phyloP scores from a whole-genome alignment of 768 basidiomycete genomes.

The Punctularia strigosozonata region DNA sequence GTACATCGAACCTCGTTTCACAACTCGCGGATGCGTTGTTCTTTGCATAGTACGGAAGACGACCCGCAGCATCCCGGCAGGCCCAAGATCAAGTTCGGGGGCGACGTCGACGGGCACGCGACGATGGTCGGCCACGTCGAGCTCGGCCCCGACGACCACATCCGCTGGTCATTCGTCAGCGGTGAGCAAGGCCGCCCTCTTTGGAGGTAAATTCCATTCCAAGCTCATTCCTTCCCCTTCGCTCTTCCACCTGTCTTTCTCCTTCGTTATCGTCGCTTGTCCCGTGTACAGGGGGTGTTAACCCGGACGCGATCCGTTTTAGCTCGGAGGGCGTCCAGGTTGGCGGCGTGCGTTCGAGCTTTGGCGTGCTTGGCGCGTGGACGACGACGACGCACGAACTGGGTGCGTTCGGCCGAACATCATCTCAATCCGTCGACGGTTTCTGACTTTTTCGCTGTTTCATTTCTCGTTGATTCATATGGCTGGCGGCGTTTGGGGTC shows the following conservation, averaged over 20 bases:
- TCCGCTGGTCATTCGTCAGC: too few relatives aligned
- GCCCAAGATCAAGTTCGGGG: constrained; percentile 25
- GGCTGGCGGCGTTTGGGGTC: too few relatives aligned
- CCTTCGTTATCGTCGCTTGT: not conserved
- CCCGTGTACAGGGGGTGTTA: not conserved
- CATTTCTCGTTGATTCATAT: too few relatives aligned
- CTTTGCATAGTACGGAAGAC: too few relatives aligned
- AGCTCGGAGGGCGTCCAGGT: constrained; percentile 56
- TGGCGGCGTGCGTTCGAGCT: constrained; percentile 46
- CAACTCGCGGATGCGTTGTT: too few relatives aligned
- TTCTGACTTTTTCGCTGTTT: too few relatives aligned
- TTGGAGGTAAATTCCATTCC: constrained; percentile 35
- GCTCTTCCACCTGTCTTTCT: not conserved
- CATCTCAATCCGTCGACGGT: too few relatives aligned
- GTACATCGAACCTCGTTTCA: constrained; percentile 40
- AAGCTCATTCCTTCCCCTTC: not conserved
- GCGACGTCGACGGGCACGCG: constrained; percentile 13
- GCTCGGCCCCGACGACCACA: constrained; percentile 18
- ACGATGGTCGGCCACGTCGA: constrained; percentile 5
- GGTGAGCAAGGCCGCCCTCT: constrained; percentile 40
- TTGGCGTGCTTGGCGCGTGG: constrained; percentile 46
- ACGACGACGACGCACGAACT: constrained; percentile 38
- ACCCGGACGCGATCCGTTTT: too few relatives aligned
- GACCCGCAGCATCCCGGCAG: constrained; percentile 45
- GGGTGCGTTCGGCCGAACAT: too few relatives aligned